Percentiles rank a stretch among this genome's conserved stretches.
Evolutionary conservation across 78 protist species (phyloP).

Genomic region (Salpingoeca rosetta): DNA sequence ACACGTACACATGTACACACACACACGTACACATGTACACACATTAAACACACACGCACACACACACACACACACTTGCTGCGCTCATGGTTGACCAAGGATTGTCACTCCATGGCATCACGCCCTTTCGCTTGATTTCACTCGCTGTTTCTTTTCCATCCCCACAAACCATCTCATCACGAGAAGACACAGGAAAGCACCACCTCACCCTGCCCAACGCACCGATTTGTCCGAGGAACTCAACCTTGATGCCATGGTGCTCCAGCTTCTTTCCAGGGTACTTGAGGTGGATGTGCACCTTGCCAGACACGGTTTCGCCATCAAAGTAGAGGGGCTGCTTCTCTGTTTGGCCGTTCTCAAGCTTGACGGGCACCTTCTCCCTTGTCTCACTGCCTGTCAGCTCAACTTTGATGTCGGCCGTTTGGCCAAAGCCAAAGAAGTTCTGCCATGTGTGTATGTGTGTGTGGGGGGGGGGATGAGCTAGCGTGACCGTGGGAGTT

Average conservation of each 20-base stretch:
- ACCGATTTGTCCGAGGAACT: constrained; percentile 78
- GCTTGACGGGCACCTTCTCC: neutral
- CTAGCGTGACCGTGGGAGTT: too few relatives aligned
- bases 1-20: too few relatives aligned
- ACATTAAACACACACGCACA: neutral
- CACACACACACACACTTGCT: neutral
- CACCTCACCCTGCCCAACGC: too few relatives aligned
- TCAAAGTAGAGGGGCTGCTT: constrained; percentile 2
- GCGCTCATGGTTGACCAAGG: neutral
- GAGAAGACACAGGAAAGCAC: too few relatives aligned
- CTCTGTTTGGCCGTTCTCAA: neutral
- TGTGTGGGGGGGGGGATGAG: too few relatives aligned
- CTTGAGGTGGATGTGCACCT: constrained; percentile 25
- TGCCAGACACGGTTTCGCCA: constrained; percentile 15
- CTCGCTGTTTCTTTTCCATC: too few relatives aligned
- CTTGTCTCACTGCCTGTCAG: neutral
- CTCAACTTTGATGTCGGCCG: constrained; percentile 1
- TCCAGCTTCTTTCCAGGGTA: constrained; percentile 56
- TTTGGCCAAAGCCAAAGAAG: constrained; percentile 6
- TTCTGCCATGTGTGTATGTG: too few relatives aligned
- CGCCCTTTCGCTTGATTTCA: too few relatives aligned
- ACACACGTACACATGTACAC: too few relatives aligned
- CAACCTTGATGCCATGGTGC: constrained; percentile 77
- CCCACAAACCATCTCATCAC: too few relatives aligned
- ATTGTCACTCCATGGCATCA: too few relatives aligned